Conservation (phyloP, 2,329 filamentous ascomycete genomes). For the Cordyceps javanica region DNA sequence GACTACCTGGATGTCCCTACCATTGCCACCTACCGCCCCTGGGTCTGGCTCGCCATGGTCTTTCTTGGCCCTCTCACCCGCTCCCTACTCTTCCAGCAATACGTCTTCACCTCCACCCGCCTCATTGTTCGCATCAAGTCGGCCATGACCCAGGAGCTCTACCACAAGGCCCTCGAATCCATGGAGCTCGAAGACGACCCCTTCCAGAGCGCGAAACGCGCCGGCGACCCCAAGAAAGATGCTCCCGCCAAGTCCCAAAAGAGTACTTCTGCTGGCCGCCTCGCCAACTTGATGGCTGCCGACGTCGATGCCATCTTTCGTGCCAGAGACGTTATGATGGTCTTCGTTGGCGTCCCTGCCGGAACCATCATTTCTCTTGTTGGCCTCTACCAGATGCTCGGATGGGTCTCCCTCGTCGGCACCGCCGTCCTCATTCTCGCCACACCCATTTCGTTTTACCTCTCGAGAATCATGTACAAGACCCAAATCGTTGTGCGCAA, state of each 20-base stretch:
- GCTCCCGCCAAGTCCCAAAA: slow-evolving; percentile 25
- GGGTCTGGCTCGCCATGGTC: slow-evolving; percentile 48
- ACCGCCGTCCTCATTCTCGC: slow-evolving; percentile 40
- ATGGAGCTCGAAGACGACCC: slow-evolving; percentile 53
- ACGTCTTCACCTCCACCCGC: slow-evolving; percentile 52
- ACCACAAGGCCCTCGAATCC: slow-evolving; percentile 47
- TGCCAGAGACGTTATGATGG: slow-evolving; percentile 45
- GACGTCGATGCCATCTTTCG: slow-evolving; percentile 50
- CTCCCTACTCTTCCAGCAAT: slow-evolving; percentile 49
- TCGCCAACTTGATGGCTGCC: slow-evolving; percentile 53
- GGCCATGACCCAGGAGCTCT: slow-evolving; percentile 52
- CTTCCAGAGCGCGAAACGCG: slow-evolving; percentile 26
- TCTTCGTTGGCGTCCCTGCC: slow-evolving; percentile 38
- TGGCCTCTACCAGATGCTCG: slow-evolving; percentile 49
- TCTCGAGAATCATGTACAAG: slow-evolving; percentile 43
- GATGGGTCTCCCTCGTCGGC: slow-evolving; percentile 50
- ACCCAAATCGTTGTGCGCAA: slow-evolving; percentile 47
- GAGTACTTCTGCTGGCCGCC: slow-evolving; percentile 41
- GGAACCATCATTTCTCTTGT: slow-evolving; percentile 42
- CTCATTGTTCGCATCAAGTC: slow-evolving; percentile 50
- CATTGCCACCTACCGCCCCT: slow-evolving; percentile 40
- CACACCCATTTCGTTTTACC: slow-evolving; percentile 43
- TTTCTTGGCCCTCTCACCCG: slow-evolving; percentile 43
- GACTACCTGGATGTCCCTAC: slow-evolving; percentile 42
- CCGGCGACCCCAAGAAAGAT: slow-evolving; percentile 21